phyloP scores from a whole-genome alignment of 257 asterid species.

The Sherardia arvensis region DNA sequence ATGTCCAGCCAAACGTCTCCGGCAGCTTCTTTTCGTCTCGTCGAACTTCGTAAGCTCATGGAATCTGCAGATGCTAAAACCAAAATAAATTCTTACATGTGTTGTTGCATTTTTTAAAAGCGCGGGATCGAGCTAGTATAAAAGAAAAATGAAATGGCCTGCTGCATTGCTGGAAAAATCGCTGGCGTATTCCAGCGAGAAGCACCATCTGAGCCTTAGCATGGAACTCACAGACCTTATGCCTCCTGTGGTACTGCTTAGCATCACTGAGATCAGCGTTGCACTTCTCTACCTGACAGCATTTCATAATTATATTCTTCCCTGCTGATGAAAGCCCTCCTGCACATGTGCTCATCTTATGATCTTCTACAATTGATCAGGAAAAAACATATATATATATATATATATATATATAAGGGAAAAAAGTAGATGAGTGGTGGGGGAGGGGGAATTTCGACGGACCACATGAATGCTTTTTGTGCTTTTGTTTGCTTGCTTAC shows the following conservation, averaged over 20 bases:
- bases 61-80: conserved; percentile 21
- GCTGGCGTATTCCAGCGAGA: conserved; percentile 68
- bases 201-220: conserved; percentile 51
- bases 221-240: conserved; percentile 58
- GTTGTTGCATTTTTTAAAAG: too few relatives aligned
- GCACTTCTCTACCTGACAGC: conserved; percentile 63
- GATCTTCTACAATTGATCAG: too few relatives aligned
- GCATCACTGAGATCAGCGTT: conserved; percentile 42
- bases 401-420: not conserved
- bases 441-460: conserved; percentile 47
- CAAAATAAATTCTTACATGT: too few relatives aligned
- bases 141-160: conserved; percentile 26
- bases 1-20: conserved; percentile 41
- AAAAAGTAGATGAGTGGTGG: conserved; percentile 19
- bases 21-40: conserved; percentile 29
- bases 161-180: conserved; percentile 91
- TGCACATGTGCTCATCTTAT: too few relatives aligned
- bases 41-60: conserved; percentile 31
- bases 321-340: too few relatives aligned
- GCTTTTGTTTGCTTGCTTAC: conserved; percentile 12
- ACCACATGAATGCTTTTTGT: conserved; percentile 29
- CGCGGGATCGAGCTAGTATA: too few relatives aligned
- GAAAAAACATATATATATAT: too few relatives aligned
- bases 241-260: conserved; percentile 59
- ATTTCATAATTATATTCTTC: conserved; percentile 33